These are phyloP conservation scores for Moniliophthora roreri DNA, from an alignment of 1,284 basidiomycete genomes.

Conservation along the genomic window DNA sequence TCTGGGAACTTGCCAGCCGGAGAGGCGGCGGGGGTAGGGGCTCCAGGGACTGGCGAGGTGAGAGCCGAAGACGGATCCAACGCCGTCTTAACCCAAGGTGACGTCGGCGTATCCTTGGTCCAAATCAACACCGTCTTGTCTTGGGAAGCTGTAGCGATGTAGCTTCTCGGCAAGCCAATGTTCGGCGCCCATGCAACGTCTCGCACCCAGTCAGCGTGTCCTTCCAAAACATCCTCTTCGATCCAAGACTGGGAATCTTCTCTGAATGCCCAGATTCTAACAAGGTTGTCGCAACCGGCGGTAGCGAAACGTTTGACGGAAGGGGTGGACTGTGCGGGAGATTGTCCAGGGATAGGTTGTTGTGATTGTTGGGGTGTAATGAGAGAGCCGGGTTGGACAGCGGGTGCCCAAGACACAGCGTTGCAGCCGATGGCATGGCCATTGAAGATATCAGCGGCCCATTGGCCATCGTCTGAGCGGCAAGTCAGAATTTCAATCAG, in stretches of 20 bases:
- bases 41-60: slow-evolving; percentile 39
- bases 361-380: slow-evolving; percentile 59
- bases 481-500: not conserved
- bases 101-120: slow-evolving; percentile 81
- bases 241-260: slow-evolving; percentile 82
- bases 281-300: slow-evolving; percentile 94
- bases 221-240: slow-evolving; percentile 86
- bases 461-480: slow-evolving; percentile 87
- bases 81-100: slow-evolving; percentile 84
- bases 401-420: slow-evolving; percentile 97
- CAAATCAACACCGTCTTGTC: slow-evolving; percentile 94
- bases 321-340: slow-evolving; percentile 37
- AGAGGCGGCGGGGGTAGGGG: slow-evolving; percentile 41
- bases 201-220: slow-evolving; percentile 96
- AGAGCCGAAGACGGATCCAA: slow-evolving; percentile 74
- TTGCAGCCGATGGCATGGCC: slow-evolving; percentile 97
- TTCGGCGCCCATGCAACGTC: slow-evolving; percentile 98
- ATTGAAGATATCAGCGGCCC: slow-evolving; percentile 93
- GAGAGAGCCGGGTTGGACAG: slow-evolving; percentile 83
- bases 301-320: slow-evolving; percentile 88
- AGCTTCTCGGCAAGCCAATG: slow-evolving; percentile 90
- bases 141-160: slow-evolving; percentile 95
- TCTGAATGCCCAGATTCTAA: slow-evolving; percentile 91
- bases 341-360: slow-evolving; percentile 39
- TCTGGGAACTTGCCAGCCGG: slow-evolving; percentile 84